Conservation (phyloP, 805 yeast genomes). For the Millerozyma acaciae region DNA sequence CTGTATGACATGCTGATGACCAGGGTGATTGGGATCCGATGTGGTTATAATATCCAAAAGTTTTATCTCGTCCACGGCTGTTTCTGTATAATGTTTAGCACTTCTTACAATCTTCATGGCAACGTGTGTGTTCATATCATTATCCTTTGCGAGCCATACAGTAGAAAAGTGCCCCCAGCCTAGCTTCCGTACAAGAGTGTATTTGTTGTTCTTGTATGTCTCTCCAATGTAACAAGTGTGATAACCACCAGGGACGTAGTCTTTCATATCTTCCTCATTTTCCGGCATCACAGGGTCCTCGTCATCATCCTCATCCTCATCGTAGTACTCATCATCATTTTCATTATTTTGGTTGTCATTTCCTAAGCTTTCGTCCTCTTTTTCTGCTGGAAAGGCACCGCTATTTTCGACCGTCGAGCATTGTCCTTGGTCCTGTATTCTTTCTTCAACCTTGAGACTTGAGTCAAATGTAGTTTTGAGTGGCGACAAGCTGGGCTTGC, state of each 20-base stretch:
- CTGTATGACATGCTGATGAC: constrained; percentile 76
- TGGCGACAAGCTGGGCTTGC: constrained; percentile 35
- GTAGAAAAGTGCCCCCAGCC: constrained; percentile 99
- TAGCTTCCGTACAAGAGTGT: constrained; percentile 77
- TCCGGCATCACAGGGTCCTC: constrained; percentile 27
- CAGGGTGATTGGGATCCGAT: constrained; percentile 65
- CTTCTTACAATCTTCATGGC: constrained; percentile 93
- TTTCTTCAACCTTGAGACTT: constrained; percentile 4
- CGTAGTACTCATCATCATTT: constrained; percentile 19
- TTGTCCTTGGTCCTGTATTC: constrained; percentile 10
- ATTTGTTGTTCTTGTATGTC: constrained; percentile 67
- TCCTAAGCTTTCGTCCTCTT: constrained; percentile 4
- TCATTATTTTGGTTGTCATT: constrained; percentile 9
- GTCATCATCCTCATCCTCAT: constrained; percentile 24
- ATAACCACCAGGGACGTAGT: constrained; percentile 90
- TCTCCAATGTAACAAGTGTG: constrained; percentile 94
- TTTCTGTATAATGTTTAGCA: constrained; percentile 86
- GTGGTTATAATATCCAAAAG: constrained; percentile 64
- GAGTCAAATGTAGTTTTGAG: constrained; percentile 32
- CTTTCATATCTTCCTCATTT: constrained; percentile 82
- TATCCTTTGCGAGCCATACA: constrained; percentile 80
- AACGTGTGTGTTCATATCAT: constrained; percentile 62
- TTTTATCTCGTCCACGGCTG: constrained; percentile 91
- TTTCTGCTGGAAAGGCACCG: constrained; percentile 7
- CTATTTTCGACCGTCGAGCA: too few relatives aligned